A percentile compares a stretch with the other conserved stretches of the same genome.
Evolutionary conservation across 768 basidiomycete species (phyloP).

Genomic region (Lentinula guzmanii): DNA sequence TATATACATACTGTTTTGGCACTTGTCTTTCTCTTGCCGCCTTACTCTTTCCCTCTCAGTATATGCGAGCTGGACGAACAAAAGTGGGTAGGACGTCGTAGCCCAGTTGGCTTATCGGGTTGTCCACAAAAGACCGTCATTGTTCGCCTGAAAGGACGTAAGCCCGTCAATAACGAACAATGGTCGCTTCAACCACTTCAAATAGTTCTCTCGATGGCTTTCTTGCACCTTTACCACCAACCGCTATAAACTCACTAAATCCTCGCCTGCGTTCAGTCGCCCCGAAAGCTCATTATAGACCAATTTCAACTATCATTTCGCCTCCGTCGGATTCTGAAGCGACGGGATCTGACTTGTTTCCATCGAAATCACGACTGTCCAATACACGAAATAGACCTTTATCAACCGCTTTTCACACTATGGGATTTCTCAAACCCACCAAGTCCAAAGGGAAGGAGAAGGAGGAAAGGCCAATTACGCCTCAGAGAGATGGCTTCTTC

Average conservation of each 20-base stretch:
- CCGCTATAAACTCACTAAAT: conserved; percentile 8
- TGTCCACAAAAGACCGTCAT: neutral
- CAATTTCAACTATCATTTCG: conserved; percentile 28
- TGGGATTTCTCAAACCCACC: conserved; percentile 27
- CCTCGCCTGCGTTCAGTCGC: conserved; percentile 11
- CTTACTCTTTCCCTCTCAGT: neutral
- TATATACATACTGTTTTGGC: neutral
- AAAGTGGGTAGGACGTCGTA: neutral
- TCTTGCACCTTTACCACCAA: conserved; percentile 1
- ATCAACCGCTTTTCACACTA: conserved; percentile 16
- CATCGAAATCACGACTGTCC: conserved; percentile 15
- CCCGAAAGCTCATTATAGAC: conserved; percentile 31
- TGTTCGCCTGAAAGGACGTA: conserved; percentile 2
- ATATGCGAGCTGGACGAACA: neutral
- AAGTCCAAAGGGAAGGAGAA: conserved; percentile 28
- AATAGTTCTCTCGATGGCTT: neutral
- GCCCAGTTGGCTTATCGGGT: neutral
- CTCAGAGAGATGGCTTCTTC: neutral
- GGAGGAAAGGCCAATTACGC: conserved; percentile 6
- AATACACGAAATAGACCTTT: conserved; percentile 24
- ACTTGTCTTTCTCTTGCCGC: neutral
- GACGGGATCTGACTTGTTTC: neutral
- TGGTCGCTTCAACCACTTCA: conserved; percentile 1
- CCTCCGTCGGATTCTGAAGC: conserved; percentile 10
- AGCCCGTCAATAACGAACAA: neutral